Conservation (phyloP, 192 early-diverging fungal species). For the Mortierella claussenii region DNA sequence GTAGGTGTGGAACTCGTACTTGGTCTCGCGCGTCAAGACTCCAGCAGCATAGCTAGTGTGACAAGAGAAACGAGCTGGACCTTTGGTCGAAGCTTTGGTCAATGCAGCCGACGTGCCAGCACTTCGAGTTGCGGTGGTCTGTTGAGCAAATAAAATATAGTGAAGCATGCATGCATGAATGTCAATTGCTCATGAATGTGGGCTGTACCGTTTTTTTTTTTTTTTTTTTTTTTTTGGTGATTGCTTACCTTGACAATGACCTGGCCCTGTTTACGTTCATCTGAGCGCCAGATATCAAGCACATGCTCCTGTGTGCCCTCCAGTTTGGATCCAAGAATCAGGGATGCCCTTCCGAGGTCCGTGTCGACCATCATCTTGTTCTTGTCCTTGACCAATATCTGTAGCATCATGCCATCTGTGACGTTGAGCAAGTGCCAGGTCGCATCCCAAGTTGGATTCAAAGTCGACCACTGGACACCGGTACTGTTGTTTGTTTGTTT, state of each 20-base stretch:
- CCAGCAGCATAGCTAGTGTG: conserved; percentile 54
- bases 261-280: conserved; percentile 14
- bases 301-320: conserved; percentile 31
- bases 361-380: conserved; percentile 47
- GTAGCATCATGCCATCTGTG: conserved; percentile 12
- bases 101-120: conserved; percentile 11
- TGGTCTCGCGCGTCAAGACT: conserved; percentile 33
- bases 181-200: too few relatives aligned
- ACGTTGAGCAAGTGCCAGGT: conserved; percentile 35
- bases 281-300: conserved; percentile 27
- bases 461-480: conserved; percentile 38
- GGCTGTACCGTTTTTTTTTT: neutral
- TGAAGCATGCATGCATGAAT: too few relatives aligned
- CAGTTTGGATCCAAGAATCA: conserved; percentile 11
- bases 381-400: conserved; percentile 36
- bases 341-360: conserved; percentile 12
- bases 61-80: conserved; percentile 37
- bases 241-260: conserved; percentile 20
- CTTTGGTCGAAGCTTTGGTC: conserved; percentile 19
- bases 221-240: neutral
- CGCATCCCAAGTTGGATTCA: conserved; percentile 43
- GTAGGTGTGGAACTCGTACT: conserved; percentile 41
- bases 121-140: conserved; percentile 26
- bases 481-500: conserved; percentile 11
- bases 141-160: neutral